Evolutionary conservation across 2,329 filamentous ascomycete genomes (phyloP).

Genomic region (Fonsecaea monophora): DNA sequence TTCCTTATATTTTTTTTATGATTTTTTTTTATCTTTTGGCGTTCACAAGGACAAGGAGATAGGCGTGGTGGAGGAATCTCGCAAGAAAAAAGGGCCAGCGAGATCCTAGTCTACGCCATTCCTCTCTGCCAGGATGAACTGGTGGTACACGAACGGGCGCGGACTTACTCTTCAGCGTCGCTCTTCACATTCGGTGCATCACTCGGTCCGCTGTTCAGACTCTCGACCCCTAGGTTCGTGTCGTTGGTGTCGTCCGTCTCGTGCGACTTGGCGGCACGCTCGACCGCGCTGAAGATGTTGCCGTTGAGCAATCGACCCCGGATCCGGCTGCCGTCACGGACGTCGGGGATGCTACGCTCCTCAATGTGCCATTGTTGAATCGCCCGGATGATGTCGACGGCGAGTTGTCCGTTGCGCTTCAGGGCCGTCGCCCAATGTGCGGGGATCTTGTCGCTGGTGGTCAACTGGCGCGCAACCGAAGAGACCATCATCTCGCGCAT

Average conservation of each 20-base stretch:
- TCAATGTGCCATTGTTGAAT: conserved; percentile 63
- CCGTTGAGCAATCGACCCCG: conserved; percentile 32
- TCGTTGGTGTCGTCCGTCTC: conserved; percentile 29
- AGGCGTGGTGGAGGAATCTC: neutral
- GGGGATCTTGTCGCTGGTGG: conserved; percentile 58
- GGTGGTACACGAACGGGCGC: conserved; percentile 16
- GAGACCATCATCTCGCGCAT: conserved; percentile 60
- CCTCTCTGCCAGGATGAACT: neutral
- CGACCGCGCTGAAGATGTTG: conserved; percentile 36
- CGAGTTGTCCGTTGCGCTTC: conserved; percentile 61
- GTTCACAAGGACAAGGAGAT: neutral
- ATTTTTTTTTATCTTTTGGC: neutral
- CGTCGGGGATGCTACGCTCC: conserved; percentile 57
- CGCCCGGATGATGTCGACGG: conserved; percentile 61
- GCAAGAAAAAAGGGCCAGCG: neutral
- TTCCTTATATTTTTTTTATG: neutral
- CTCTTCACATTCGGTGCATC: conserved; percentile 34
- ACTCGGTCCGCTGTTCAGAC: conserved; percentile 29
- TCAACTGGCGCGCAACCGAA: conserved; percentile 58
- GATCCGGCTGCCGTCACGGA: conserved; percentile 44
- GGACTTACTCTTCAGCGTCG: conserved; percentile 36
- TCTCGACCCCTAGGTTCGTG: conserved; percentile 32
- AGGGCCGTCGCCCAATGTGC: conserved; percentile 62
- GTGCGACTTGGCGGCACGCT: conserved; percentile 31
- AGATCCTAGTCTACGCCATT: neutral